phyloP scores from a whole-genome alignment of 495 filamentous ascomycete species.

The Penicillium cataractarum region DNA sequence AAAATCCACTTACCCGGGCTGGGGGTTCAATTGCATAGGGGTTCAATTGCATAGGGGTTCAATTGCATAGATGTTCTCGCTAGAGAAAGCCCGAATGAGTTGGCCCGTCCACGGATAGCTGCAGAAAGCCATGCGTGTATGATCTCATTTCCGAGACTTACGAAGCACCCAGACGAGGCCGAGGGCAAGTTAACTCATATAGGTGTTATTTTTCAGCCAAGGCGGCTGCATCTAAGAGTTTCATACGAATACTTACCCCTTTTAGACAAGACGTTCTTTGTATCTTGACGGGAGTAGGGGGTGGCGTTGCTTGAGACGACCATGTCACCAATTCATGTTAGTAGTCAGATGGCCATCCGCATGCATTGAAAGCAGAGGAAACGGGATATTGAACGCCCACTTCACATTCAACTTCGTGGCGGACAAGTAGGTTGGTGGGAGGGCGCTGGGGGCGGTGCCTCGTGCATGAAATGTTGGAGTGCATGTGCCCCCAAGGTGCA shows the following conservation, averaged over 20 bases:
- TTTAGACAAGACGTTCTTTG: conserved; percentile 13
- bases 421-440: not conserved
- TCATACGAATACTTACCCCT: conserved; percentile 6
- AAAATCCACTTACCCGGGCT: not conserved
- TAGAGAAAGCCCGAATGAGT: conserved; percentile 7
- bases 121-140: conserved; percentile 27
- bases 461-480: not conserved
- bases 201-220: conserved; percentile 15
- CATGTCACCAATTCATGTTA: not conserved
- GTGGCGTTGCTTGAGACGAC: not conserved
- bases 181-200: not conserved
- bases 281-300: conserved; percentile 18
- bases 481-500: not conserved
- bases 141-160: conserved; percentile 24
- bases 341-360: conserved; percentile 23
- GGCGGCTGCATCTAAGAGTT: conserved; percentile 6
- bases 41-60: not conserved
- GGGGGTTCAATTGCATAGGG: not conserved
- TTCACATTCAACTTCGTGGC: not conserved
- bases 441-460: not conserved
- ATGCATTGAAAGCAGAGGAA: not conserved
- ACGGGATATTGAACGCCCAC: not conserved
- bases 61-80: not conserved
- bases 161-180: not conserved
- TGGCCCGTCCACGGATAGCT: conserved; percentile 33